Evolutionary conservation across 768 basidiomycete genomes (phyloP).

Genomic region (Filobasidium floriforme): DNA sequence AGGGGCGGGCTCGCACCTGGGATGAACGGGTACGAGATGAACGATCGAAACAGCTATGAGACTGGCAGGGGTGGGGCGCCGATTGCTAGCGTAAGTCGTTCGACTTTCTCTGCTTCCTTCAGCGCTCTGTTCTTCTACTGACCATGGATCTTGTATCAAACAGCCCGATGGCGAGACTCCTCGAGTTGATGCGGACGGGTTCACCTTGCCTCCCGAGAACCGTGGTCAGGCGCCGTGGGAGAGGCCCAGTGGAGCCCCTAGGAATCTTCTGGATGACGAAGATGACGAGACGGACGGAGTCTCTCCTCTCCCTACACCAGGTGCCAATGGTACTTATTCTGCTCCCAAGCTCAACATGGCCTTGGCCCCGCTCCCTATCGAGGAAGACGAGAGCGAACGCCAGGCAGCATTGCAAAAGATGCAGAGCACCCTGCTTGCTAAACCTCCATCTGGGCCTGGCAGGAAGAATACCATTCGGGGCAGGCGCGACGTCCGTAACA

Average conservation of each 20-base stretch:
- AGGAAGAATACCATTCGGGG: conserved; percentile 41
- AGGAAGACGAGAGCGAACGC: conserved; percentile 44
- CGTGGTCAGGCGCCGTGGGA: conserved; percentile 46
- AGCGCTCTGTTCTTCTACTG: neutral
- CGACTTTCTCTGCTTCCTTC: too few species aligned
- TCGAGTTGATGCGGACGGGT: conserved; percentile 46
- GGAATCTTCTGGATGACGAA: conserved; percentile 30
- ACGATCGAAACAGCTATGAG: conserved; percentile 18
- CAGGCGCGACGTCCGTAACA: conserved; percentile 46
- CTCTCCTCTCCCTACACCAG: conserved; percentile 4
- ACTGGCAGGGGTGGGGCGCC: neutral
- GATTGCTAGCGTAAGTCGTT: neutral
- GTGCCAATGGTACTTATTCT: neutral
- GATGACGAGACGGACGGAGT: conserved; percentile 24
- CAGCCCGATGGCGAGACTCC: neutral
- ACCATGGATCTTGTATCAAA: neutral
- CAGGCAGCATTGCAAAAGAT: conserved; percentile 43
- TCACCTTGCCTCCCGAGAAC: conserved; percentile 46
- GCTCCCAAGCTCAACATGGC: conserved; percentile 36
- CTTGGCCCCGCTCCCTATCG: conserved; percentile 39
- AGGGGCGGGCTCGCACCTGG: conserved; percentile 21
- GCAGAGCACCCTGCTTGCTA: conserved; percentile 43
- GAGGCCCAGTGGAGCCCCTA: conserved; percentile 6
- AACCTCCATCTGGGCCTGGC: conserved; percentile 21
- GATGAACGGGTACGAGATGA: conserved; percentile 24